A percentile compares a stretch with the other conserved stretches of the same genome.
phyloP scores from a whole-genome alignment of 2,329 filamentous ascomycete genomes.

The Fusarium austroafricanum region DNA sequence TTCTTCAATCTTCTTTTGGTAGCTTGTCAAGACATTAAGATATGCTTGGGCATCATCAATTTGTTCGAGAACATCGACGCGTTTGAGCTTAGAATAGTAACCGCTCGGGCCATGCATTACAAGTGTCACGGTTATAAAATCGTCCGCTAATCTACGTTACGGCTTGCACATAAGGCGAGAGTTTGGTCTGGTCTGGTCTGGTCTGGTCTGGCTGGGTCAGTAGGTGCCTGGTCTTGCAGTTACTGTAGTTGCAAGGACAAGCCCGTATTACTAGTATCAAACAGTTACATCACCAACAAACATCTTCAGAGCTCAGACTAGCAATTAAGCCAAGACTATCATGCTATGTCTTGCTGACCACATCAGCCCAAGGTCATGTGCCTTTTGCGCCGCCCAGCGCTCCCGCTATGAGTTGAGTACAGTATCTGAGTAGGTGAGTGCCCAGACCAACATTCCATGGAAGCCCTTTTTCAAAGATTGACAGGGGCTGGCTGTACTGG shows the following conservation, averaged over 20 bases:
- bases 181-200: background rate
- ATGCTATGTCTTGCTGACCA: slow-evolving; percentile 29
- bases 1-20: background rate
- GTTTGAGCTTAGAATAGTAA: background rate
- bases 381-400: slow-evolving; percentile 23
- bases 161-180: slow-evolving; percentile 22
- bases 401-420: background rate
- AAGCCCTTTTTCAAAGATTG: slow-evolving; percentile 1
- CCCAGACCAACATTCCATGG: slow-evolving; percentile 23
- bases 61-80: background rate
- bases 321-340: background rate
- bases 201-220: slow-evolving; percentile 2
- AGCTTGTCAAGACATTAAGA: background rate
- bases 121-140: slow-evolving; percentile 13
- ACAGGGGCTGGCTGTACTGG: slow-evolving; percentile 13
- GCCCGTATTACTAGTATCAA: background rate
- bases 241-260: background rate
- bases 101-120: slow-evolving; percentile 14
- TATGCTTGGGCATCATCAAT: background rate
- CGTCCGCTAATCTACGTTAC: slow-evolving; percentile 17
- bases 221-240: background rate
- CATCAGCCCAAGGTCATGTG: slow-evolving; percentile 34
- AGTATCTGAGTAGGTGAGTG: background rate
- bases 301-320: slow-evolving; percentile 17
- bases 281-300: slow-evolving; percentile 10